A percentile compares a stretch with the other conserved stretches of the same genome.
Conservation (phyloP, 2,329 filamentous ascomycete genomes). For the Zasmidium angulare region DNA sequence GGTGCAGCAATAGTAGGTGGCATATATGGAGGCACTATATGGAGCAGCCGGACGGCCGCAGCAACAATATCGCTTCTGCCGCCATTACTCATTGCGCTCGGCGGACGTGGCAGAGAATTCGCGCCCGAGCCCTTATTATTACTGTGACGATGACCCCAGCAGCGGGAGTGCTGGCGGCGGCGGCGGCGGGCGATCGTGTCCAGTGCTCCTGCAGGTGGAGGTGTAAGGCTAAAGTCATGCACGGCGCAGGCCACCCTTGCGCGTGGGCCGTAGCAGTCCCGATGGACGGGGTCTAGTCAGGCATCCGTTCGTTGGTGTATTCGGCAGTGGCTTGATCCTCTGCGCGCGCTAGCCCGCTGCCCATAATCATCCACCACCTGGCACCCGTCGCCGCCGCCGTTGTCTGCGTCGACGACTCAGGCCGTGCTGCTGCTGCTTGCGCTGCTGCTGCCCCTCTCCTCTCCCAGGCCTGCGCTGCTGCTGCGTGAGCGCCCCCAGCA, state of each 20-base stretch:
- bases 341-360: not conserved
- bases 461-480: too few species aligned
- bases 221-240: conserved; percentile 2
- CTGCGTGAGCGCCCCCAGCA: not conserved
- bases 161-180: not conserved
- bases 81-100: not conserved
- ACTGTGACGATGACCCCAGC: too few species aligned
- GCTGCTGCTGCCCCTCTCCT: not conserved
- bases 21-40: too few species aligned
- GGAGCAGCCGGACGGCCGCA: too few species aligned
- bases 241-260: conserved; percentile 3
- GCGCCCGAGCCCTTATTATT: not conserved
- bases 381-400: conserved; percentile 3
- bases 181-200: not conserved
- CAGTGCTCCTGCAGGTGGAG: conserved; percentile 1
- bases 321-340: conserved; percentile 11
- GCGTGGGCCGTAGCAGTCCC: conserved; percentile 9
- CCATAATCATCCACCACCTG: not conserved
- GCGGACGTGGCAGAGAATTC: too few species aligned
- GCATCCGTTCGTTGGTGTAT: not conserved
- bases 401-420: conserved; percentile 6
- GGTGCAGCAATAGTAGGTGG: too few species aligned
- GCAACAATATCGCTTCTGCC: too few species aligned
- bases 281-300: conserved; percentile 10
- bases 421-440: not conserved